phyloP scores from a whole-genome alignment of 768 basidiomycete species.

The Leccinum imitatum region DNA sequence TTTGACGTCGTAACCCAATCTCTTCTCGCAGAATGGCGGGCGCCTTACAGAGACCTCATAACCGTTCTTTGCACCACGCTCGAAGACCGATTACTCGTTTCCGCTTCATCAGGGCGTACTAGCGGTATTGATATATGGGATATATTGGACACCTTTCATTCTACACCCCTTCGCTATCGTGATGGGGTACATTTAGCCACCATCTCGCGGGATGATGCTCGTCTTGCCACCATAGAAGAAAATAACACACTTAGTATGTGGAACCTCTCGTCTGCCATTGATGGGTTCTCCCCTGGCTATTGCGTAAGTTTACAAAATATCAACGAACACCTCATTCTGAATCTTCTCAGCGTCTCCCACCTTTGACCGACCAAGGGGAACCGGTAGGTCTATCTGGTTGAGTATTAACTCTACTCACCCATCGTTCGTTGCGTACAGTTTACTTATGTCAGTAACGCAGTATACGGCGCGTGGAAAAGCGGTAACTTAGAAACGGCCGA shows the following conservation, averaged over 20 bases:
- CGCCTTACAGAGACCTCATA: constrained; percentile 3
- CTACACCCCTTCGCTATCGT: constrained; percentile 4
- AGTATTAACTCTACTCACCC: background rate
- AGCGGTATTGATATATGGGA: constrained; percentile 16
- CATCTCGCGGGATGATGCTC: constrained; percentile 6
- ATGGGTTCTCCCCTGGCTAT: background rate
- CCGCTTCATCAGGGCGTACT: background rate
- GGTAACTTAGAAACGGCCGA: constrained; percentile 10
- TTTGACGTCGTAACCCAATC: constrained; percentile 7
- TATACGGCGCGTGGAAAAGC: constrained; percentile 6
- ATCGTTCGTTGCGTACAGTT: constrained; percentile 4
- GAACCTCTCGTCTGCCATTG: background rate
- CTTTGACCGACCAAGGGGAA: background rate
- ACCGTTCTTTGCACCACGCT: constrained; percentile 7
- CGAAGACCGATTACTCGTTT: constrained; percentile 7
- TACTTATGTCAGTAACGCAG: constrained; percentile 9
- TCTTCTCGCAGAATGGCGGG: background rate
- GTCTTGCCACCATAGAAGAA: constrained; percentile 1
- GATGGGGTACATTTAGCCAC: background rate
- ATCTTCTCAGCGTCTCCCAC: constrained; percentile 9
- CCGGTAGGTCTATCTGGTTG: constrained; percentile 6
- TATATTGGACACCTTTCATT: background rate
- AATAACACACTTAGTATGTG: background rate
- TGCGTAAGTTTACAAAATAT: background rate
- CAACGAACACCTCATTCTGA: background rate